A percentile compares a stretch with the other conserved stretches of the same genome.
Conservation (phyloP, 2,329 filamentous ascomycete species). For the Penicillium sp. region DNA sequence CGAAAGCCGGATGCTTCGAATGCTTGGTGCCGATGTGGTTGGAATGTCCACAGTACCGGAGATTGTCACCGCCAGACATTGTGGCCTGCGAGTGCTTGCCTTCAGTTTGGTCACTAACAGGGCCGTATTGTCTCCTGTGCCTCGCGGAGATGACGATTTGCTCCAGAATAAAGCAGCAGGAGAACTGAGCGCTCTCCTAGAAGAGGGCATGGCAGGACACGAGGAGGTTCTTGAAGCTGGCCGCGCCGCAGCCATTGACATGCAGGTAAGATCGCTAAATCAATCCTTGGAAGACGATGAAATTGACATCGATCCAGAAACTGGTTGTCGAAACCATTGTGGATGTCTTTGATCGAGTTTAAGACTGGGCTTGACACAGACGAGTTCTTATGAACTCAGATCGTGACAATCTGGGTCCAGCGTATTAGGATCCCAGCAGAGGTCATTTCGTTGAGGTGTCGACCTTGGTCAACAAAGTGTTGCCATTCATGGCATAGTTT, state of each 20-base stretch:
- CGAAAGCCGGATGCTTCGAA: conserved; percentile 54
- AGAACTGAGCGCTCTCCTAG: conserved; percentile 49
- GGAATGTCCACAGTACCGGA: conserved; percentile 64
- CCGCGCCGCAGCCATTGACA: conserved; percentile 51
- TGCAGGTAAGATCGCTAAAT: conserved; percentile 44
- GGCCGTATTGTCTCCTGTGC: conserved; percentile 51
- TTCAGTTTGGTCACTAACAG: conserved; percentile 60
- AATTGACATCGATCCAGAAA: conserved; percentile 25
- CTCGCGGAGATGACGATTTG: conserved; percentile 49
- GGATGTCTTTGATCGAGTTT: conserved; percentile 21
- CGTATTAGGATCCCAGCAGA: background rate
- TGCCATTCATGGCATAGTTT: background rate
- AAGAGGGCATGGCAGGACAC: conserved; percentile 55
- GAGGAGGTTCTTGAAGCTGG: conserved; percentile 58
- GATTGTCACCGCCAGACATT: conserved; percentile 57
- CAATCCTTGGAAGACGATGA: background rate
- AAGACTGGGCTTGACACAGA: background rate
- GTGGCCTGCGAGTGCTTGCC: conserved; percentile 54
- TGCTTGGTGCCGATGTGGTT: conserved; percentile 58
- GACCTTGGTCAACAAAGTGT: background rate
- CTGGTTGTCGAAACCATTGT: conserved; percentile 30
- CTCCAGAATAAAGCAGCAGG: conserved; percentile 44
- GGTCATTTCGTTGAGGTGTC: background rate
- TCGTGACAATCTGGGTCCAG: background rate
- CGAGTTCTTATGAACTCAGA: background rate